Percentiles rank a stretch among this genome's conserved stretches.
Evolutionary conservation across 2,329 filamentous ascomycete species (phyloP).

Genomic region (Trichoderma sp.): DNA sequence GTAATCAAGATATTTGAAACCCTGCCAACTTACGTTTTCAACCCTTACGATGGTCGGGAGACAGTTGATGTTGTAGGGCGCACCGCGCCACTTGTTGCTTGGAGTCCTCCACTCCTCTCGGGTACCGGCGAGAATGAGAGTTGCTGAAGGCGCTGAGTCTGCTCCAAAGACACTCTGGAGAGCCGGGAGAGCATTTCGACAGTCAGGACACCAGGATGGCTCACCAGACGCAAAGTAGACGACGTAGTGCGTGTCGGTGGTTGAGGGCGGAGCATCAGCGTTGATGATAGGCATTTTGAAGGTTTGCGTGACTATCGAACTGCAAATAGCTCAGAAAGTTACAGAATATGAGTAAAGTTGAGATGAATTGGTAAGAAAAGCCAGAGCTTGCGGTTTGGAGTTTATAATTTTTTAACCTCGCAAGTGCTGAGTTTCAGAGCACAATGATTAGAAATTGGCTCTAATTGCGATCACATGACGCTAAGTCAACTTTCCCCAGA

Average conservation of each 20-base stretch:
- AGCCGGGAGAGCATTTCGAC: slow-evolving; percentile 28
- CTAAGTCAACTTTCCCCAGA: background rate
- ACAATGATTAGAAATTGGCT: slow-evolving; percentile 1
- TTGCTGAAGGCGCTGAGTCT: slow-evolving; percentile 27
- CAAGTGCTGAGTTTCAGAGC: background rate
- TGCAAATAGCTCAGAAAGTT: background rate
- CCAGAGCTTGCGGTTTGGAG: background rate
- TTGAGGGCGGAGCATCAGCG: slow-evolving; percentile 27
- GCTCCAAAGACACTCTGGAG: slow-evolving; percentile 27
- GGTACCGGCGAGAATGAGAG: slow-evolving; percentile 30
- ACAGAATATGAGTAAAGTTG: background rate
- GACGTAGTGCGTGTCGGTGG: slow-evolving; percentile 30
- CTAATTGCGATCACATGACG: slow-evolving; percentile 7
- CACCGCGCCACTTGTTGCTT: slow-evolving; percentile 29
- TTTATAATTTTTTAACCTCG: background rate
- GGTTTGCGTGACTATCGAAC: background rate
- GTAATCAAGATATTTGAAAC: background rate
- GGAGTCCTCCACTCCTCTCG: slow-evolving; percentile 28
- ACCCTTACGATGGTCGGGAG: slow-evolving; percentile 31
- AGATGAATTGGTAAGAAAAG: background rate
- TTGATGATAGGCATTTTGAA: slow-evolving; percentile 31
- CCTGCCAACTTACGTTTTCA: slow-evolving; percentile 25
- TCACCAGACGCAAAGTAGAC: slow-evolving; percentile 33
- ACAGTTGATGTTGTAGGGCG: slow-evolving; percentile 29
- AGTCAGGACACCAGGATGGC: slow-evolving; percentile 33